Evolutionary conservation across 1,139 yeast genomes (phyloP).

Genomic region (Zhuliangozyma parablackwelliae): DNA sequence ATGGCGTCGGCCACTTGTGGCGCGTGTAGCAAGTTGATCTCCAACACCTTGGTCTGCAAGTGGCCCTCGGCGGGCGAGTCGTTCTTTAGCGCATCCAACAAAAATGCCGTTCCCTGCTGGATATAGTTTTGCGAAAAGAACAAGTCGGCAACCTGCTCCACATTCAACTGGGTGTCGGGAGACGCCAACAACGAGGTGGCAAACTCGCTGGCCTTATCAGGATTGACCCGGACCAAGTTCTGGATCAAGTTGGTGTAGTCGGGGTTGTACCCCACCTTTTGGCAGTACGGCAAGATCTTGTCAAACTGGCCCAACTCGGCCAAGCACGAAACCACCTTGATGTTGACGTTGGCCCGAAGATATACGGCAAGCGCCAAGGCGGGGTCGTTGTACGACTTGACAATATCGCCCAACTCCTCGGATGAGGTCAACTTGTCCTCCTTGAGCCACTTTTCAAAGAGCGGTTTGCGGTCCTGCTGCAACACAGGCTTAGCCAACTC

Average conservation of each 20-base stretch:
- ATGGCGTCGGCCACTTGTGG: conserved; percentile 99
- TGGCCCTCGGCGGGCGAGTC: conserved; percentile 96
- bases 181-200: conserved; percentile 78
- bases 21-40: conserved; percentile 88
- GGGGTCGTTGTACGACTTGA: conserved; percentile 74
- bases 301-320: conserved; percentile 97
- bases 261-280: conserved; percentile 83
- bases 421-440: conserved; percentile 92
- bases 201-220: conserved; percentile 98
- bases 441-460: conserved; percentile 93
- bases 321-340: conserved; percentile 86
- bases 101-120: conserved; percentile 98
- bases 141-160: conserved; percentile 87
- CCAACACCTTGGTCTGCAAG: conserved; percentile 89
- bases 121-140: conserved; percentile 91
- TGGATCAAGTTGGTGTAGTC: conserved; percentile 89
- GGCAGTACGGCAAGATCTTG: conserved; percentile 90
- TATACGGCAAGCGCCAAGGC: conserved; percentile 89
- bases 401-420: conserved; percentile 95
- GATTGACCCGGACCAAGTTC: conserved; percentile 84
- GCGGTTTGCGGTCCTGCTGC: conserved; percentile 91
- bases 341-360: conserved; percentile 76
- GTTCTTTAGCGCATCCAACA: conserved; percentile 90
- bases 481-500: conserved; percentile 94
- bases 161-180: conserved; percentile 61